Percentiles rank a stretch among this genome's conserved stretches.
These are phyloP conservation scores for Aphanocladium album DNA, from an alignment of 2,329 filamentous ascomycete species.

Conservation along the genomic window DNA sequence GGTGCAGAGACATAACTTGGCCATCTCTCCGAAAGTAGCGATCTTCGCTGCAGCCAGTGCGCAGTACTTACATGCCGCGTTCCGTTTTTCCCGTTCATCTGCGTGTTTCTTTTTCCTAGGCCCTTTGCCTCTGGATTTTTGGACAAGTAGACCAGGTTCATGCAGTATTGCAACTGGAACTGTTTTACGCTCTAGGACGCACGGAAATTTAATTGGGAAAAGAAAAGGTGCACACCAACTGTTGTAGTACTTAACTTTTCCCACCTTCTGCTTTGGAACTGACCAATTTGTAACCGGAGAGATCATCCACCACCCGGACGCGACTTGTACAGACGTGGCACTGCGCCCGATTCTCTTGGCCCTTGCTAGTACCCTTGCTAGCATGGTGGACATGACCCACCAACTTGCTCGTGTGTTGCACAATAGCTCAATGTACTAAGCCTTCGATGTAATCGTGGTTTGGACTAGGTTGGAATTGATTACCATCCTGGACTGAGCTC, in stretches of 20 bases:
- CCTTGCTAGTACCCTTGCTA: not conserved
- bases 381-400: not conserved
- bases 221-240: too few relatives aligned
- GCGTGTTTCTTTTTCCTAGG: not conserved
- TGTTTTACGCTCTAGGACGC: not conserved
- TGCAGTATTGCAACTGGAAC: not conserved
- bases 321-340: not conserved
- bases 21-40: not conserved
- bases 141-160: not conserved
- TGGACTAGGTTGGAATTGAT: slow-evolving; percentile 6
- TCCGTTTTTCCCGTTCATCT: not conserved
- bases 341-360: not conserved
- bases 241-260: not conserved
- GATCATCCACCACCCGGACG: not conserved
- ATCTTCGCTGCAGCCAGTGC: not conserved
- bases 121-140: not conserved
- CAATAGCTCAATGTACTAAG: not conserved
- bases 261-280: not conserved
- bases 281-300: not conserved
- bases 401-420: slow-evolving; percentile 4
- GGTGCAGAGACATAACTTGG: not conserved
- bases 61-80: not conserved
- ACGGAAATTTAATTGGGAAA: not conserved
- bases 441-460: not conserved
- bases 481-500: not conserved